A percentile compares a stretch with the other conserved stretches of the same genome.
These are phyloP conservation scores for Teratosphaeria nubilosa DNA, from an alignment of 2,329 filamentous ascomycete genomes.

Conservation along the genomic window DNA sequence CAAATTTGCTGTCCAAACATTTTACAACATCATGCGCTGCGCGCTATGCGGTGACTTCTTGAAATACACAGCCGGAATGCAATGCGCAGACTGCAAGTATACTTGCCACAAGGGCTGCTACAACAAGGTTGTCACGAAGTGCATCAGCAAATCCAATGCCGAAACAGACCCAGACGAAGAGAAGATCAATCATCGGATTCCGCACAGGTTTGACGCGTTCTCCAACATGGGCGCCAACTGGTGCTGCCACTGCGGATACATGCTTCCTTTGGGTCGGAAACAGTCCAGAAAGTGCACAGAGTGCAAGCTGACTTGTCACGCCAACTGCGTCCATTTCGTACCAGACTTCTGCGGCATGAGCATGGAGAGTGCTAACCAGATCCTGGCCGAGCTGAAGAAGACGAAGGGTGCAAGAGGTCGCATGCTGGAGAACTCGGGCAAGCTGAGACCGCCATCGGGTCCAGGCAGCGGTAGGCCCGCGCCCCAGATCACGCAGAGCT, in stretches of 20 bases:
- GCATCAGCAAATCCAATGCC: conserved; percentile 98
- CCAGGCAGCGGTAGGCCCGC: conserved; percentile 32
- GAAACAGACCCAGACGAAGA: conserved; percentile 98
- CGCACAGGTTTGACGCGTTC: conserved; percentile 92
- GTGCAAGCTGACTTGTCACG: conserved; percentile 84
- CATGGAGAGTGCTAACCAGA: conserved; percentile 92
- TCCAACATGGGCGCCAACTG: conserved; percentile 97
- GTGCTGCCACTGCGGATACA: conserved; percentile 98
- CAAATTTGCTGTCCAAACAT: conserved; percentile 97
- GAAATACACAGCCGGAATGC: conserved; percentile 97
- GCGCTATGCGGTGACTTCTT: conserved; percentile 95
- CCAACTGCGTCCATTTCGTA: conserved; percentile 84
- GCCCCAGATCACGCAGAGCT: conserved; percentile 31
- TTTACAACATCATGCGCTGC: conserved; percentile 99
- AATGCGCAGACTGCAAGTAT: conserved; percentile 99
- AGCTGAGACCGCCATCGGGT: conserved; percentile 44
- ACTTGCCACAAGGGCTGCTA: conserved; percentile 99
- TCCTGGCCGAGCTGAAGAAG: conserved; percentile 73
- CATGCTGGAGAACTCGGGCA: conserved; percentile 29
- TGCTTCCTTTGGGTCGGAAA: conserved; percentile 88
- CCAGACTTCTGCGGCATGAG: conserved; percentile 99
- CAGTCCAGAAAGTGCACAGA: conserved; percentile 92
- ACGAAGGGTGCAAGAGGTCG: conserved; percentile 48
- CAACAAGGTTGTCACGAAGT: conserved; percentile 92
- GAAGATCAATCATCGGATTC: conserved; percentile 98